These are phyloP conservation scores for Rhizopus arrhizus DNA, from an alignment of 371 early-diverging fungal genomes.

Conservation along the genomic window DNA sequence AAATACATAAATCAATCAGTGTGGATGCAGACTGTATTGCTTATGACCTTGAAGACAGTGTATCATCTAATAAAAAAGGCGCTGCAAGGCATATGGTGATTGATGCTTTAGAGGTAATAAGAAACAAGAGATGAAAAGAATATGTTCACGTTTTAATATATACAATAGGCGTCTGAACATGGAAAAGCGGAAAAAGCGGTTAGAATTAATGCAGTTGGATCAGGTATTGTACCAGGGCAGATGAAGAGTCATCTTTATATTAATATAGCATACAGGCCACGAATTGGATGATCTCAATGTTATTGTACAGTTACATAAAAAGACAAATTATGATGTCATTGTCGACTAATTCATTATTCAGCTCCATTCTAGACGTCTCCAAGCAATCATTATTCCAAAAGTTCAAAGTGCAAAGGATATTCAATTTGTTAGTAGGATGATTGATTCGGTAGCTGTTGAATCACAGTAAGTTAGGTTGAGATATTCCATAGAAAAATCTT, in stretches of 20 bases:
- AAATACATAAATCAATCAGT: slow-evolving; percentile 75
- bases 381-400: slow-evolving; percentile 90
- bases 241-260: background rate
- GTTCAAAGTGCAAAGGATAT: slow-evolving; percentile 82
- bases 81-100: slow-evolving; percentile 76
- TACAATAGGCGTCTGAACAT: slow-evolving; percentile 62
- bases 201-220: slow-evolving; percentile 85
- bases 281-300: slow-evolving; percentile 82
- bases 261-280: slow-evolving; percentile 46
- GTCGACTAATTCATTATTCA: slow-evolving; percentile 16
- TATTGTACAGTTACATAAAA: slow-evolving; percentile 50
- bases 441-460: slow-evolving; percentile 74
- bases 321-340: slow-evolving; percentile 20
- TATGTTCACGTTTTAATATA: background rate
- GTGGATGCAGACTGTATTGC: slow-evolving; percentile 79
- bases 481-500: background rate
- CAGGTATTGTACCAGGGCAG: slow-evolving; percentile 46
- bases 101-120: slow-evolving; percentile 69
- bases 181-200: slow-evolving; percentile 81
- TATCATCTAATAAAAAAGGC: slow-evolving; percentile 79
- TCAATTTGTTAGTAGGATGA: slow-evolving; percentile 76
- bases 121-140: slow-evolving; percentile 1
- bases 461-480: slow-evolving; percentile 54
- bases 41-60: slow-evolving; percentile 92
- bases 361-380: slow-evolving; percentile 72